phyloP scores from a whole-genome alignment of 2,329 filamentous ascomycete species.

The Ophiostoma montium region DNA sequence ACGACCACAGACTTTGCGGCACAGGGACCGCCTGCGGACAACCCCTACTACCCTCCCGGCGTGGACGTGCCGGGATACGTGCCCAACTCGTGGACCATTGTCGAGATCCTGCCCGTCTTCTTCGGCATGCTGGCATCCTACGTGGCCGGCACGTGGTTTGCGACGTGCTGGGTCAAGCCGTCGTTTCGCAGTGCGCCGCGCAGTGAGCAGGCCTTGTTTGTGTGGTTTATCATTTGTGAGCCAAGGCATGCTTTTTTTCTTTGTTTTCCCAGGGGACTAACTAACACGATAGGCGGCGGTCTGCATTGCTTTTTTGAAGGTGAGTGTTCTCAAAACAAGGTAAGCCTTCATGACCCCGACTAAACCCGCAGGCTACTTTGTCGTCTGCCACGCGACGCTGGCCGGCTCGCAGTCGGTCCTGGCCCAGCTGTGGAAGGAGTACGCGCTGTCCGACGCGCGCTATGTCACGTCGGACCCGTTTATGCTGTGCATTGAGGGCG shows the following conservation, averaged over 20 bases:
- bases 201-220: conserved; percentile 29
- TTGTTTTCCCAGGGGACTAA: not conserved
- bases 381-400: conserved; percentile 52
- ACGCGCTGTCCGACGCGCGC: conserved; percentile 71
- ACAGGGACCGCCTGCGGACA: conserved; percentile 14
- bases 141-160: conserved; percentile 20
- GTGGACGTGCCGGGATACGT: conserved; percentile 29
- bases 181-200: conserved; percentile 17
- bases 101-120: conserved; percentile 25
- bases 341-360: not conserved
- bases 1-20: not conserved
- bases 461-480: conserved; percentile 74
- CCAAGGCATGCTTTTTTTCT: not conserved
- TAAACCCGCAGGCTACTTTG: conserved; percentile 50
- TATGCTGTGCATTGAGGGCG: conserved; percentile 73
- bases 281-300: conserved; percentile 35
- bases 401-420: conserved; percentile 57
- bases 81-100: conserved; percentile 28
- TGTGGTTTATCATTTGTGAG: conserved; percentile 44
- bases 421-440: conserved; percentile 88
- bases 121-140: conserved; percentile 23
- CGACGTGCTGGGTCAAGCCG: conserved; percentile 13
- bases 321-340: conserved; percentile 38
- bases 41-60: conserved; percentile 37
- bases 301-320: conserved; percentile 77